Evolutionary conservation across 306 rosid genomes (phyloP), one percentile per base, ranked within the genome.

Genomic region (Sphenostylis stenocarpa): DNA sequence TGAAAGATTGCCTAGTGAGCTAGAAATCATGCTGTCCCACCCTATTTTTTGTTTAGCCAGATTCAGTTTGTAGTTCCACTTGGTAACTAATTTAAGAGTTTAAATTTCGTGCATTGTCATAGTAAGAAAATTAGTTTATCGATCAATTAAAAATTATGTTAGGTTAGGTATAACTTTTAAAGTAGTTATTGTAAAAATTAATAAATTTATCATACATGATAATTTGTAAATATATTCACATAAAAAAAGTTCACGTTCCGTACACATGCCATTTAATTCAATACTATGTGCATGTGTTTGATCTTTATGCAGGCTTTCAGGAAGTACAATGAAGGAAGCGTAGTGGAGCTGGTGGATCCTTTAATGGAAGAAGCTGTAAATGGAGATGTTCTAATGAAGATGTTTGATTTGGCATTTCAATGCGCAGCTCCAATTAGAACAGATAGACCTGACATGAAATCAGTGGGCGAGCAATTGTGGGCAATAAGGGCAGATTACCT

Each of bases 361-460:
- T 77, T 72, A 20, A 89, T 95, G 93, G 84, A 80, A 70, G 97
- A 95, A 87, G 64, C 73, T 63, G 88, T 95, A 23, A 84, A 89
- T 2, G 76, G 76, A 21, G 88, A 86, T 9, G 82, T 95, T 7
- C 84, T 92, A 0, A 34, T 45, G 70, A 92, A 92, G 85, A 84
- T 91, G 77, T 80, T 92, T 44, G 88, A 90, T 65, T 81, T 95
- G 86, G 97, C 94, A 16, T 82, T 95, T 75, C 92, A 85, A 29
- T 92, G 98, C 66, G 99, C 97, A 51, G 97, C 98, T 5, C 99
- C 99, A 0, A 19, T 87, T 28, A 87, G 99, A 69, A 28, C 85
- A 4, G 94, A 91, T 64, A 82, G 98, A 51, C 99, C 99, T 1
- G 94, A 89, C 84, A 95, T 95, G 99, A 92, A 92, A 81, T 16